Evolutionary conservation across 805 yeast genomes (phyloP).

Genomic region (Lachancea sp.): DNA sequence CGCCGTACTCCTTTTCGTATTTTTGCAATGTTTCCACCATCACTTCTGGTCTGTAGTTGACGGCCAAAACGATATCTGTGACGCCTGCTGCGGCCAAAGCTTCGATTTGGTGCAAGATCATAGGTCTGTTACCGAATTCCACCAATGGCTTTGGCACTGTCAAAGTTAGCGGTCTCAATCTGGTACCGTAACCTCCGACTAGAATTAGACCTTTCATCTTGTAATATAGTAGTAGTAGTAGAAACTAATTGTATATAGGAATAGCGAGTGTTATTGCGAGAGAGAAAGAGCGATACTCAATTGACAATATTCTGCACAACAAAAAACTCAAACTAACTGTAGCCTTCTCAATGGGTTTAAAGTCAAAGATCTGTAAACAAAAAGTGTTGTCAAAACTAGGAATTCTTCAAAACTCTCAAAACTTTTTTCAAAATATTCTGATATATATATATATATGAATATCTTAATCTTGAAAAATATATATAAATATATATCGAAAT

Average conservation of each 20-base stretch:
- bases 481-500: too few relatives aligned
- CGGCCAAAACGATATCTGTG: constrained; percentile 96
- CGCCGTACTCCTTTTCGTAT: constrained; percentile 93
- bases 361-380: neutral
- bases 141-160: constrained; percentile 95
- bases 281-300: neutral
- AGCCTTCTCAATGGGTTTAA: too few relatives aligned
- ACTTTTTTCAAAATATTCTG: neutral
- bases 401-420: neutral
- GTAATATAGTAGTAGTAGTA: too few relatives aligned
- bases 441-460: neutral
- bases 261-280: neutral
- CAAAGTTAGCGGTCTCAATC: constrained; percentile 96
- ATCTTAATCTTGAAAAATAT: too few relatives aligned
- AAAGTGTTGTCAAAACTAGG: neutral
- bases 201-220: constrained; percentile 91
- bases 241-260: neutral
- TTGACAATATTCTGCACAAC: too few relatives aligned
- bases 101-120: constrained; percentile 98
- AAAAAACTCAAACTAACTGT: too few relatives aligned
- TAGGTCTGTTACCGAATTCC: constrained; percentile 98
- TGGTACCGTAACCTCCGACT: constrained; percentile 99
- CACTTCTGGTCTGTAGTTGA: constrained; percentile 98
- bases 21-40: constrained; percentile 93
- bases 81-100: constrained; percentile 98